Evolutionary conservation across 169 alveolate species (phyloP), one percentile per base, ranked within the genome.

Genomic region (Besnoitia besnoiti): DNA sequence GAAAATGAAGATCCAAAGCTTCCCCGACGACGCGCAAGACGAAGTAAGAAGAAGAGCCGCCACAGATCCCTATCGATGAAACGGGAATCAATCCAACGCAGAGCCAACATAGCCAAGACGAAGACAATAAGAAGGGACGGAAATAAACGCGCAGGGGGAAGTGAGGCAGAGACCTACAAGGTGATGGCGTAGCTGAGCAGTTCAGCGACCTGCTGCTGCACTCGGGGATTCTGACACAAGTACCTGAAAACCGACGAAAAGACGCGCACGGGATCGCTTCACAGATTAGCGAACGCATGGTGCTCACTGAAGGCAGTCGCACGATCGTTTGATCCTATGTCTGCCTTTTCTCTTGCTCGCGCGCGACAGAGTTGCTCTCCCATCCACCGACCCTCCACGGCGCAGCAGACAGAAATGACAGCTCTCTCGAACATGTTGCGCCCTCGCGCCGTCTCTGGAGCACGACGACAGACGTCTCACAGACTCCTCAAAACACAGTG

Each of bases 131-230:
- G 67, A 51, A 73, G 39, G 79, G 27, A 73, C 47, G n/a, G 46
- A 10, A 73, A n/a, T 12, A 30, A 33, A 62, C 42, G 19, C 79
- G 55, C 67, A n/a, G 30, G 67, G 24, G 67, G 30, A 3, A 55
- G 67, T n/a, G 67, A 55, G 67, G 67, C 30, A 55, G 67, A 3
- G 7, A 73, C 82, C 46, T 73, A 73, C 82, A 73, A 37, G 46
- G 44, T 73, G 82, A 73, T 73, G 5, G 82, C 82, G n/a, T 73
- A 73, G 44, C 82, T 73, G 82, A 73, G 82, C 19, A 73, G 82
- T 37, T 73, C 47, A n/a, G 82, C 82, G 82, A 73, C 82, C 46
- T 73, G 82, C 12, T 35, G 82, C 24, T 73, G 39, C n/a, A 73
- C 67, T 16, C 33, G 33, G 27, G 27, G 33, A n/a, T 55, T 55